Conservation (phyloP, 75 land plant species). For the Pseudotsuga menziesii region DNA sequence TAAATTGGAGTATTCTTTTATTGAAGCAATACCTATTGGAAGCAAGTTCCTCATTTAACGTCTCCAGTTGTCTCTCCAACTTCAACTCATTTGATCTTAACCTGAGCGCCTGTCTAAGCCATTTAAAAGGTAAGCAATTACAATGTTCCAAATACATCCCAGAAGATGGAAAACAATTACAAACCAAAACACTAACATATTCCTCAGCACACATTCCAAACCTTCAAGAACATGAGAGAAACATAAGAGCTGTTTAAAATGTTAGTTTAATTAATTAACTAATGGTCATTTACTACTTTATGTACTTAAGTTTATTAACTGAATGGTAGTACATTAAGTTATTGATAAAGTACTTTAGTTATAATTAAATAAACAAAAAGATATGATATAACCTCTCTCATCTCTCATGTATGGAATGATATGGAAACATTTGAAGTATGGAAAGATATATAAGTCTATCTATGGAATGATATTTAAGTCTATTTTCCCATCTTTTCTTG, state of each 20-base stretch:
- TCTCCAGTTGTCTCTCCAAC: constrained; percentile 78
- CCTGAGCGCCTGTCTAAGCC: constrained; percentile 51
- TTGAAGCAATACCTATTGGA: constrained; percentile 49
- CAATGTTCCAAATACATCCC: background rate
- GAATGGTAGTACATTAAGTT: no score
- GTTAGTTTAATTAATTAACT: no score
- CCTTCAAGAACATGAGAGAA: background rate
- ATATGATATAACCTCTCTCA: no score
- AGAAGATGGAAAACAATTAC: background rate
- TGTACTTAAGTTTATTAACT: no score
- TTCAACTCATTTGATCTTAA: constrained; percentile 89
- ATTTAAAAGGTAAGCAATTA: background rate
- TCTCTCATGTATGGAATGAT: no score
- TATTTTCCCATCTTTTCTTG: no score
- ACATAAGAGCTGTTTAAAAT: background rate
- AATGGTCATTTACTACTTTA: no score
- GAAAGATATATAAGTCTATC: no score
- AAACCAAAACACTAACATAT: background rate
- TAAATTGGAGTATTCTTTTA: background rate
- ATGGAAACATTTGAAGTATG: no score
- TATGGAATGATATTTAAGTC: no score
- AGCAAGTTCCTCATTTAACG: constrained; percentile 53
- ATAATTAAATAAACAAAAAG: no score
- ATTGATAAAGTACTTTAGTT: no score
- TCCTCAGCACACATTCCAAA: background rate